Evolutionary conservation across 1,284 basidiomycete species (phyloP).

Genomic region (Irpex sp.): DNA sequence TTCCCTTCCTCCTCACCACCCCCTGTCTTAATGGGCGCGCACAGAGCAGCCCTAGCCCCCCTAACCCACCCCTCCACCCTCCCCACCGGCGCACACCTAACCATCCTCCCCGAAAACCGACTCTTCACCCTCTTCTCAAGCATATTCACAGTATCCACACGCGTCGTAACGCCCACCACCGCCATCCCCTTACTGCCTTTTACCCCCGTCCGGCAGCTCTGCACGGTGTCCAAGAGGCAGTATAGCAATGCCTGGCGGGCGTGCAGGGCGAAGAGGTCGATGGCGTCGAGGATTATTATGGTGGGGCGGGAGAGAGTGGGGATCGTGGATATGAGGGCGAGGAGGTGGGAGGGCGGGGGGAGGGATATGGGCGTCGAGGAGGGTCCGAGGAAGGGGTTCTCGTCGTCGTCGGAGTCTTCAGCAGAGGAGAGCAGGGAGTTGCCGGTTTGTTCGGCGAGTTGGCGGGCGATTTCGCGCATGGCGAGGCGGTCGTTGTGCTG

Average conservation of each 20-base stretch:
- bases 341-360: conserved; percentile 75
- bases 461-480: conserved; percentile 89
- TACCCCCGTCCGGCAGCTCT: conserved; percentile 55
- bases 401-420: conserved; percentile 24
- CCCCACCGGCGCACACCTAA: conserved; percentile 66
- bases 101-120: conserved; percentile 87
- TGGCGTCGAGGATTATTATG: conserved; percentile 82
- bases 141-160: conserved; percentile 84
- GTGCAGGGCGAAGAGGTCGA: conserved; percentile 89
- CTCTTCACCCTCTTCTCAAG: conserved; percentile 96
- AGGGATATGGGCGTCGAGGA: conserved; percentile 29
- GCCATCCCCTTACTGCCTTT: conserved; percentile 65
- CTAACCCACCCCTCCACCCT: conserved; percentile 50
- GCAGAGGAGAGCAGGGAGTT: conserved; percentile 43
- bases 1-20: no score
- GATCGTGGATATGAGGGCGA: conserved; percentile 75
- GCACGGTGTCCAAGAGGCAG: conserved; percentile 82
- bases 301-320: conserved; percentile 77
- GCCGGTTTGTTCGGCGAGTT: conserved; percentile 71
- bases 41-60: conserved; percentile 43
- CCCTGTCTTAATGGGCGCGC: background rate
- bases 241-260: conserved; percentile 86
- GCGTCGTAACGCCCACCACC: conserved; percentile 79
- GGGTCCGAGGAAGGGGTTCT: conserved; percentile 37
- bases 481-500: conserved; percentile 86